These are phyloP conservation scores for Naganishia kalamii DNA, from an alignment of 768 basidiomycete species.

Conservation along the genomic window DNA sequence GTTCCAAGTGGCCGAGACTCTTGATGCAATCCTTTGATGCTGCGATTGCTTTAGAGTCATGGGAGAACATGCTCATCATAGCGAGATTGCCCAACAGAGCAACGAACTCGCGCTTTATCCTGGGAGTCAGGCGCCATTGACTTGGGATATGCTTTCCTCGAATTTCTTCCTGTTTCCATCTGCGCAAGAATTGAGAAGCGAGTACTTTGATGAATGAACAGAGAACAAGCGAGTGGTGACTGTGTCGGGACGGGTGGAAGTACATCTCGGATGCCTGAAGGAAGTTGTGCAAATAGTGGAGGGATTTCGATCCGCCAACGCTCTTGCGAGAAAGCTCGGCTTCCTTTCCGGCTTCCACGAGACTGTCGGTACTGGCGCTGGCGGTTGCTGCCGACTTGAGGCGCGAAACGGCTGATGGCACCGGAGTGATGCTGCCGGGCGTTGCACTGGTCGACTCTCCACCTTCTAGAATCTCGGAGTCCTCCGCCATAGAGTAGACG, in stretches of 20 bases:
- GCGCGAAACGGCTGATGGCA: constrained; percentile 50
- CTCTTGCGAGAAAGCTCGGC: constrained; percentile 54
- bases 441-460: constrained; percentile 60
- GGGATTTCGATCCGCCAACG: constrained; percentile 73
- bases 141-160: constrained; percentile 73
- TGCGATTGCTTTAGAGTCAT: constrained; percentile 64
- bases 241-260: constrained; percentile 84
- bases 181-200: constrained; percentile 76
- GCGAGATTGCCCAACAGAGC: constrained; percentile 73
- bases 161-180: constrained; percentile 64
- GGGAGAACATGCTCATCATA: constrained; percentile 83
- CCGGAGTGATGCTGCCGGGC: constrained; percentile 50
- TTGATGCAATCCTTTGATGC: constrained; percentile 76
- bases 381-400: constrained; percentile 48
- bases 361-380: constrained; percentile 36
- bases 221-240: constrained; percentile 61
- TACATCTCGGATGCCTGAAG: constrained; percentile 82
- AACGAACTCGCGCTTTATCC: constrained; percentile 78
- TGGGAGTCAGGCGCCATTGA: constrained; percentile 68
- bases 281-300: constrained; percentile 76
- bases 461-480: constrained; percentile 50
- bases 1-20: constrained; percentile 75
- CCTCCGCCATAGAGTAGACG: constrained; percentile 81
- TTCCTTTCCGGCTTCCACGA: constrained; percentile 38
- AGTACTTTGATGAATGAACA: constrained; percentile 68